These are phyloP conservation scores for Colletotrichum somersetense DNA, from an alignment of 2,329 filamentous ascomycete genomes.

Conservation along the genomic window DNA sequence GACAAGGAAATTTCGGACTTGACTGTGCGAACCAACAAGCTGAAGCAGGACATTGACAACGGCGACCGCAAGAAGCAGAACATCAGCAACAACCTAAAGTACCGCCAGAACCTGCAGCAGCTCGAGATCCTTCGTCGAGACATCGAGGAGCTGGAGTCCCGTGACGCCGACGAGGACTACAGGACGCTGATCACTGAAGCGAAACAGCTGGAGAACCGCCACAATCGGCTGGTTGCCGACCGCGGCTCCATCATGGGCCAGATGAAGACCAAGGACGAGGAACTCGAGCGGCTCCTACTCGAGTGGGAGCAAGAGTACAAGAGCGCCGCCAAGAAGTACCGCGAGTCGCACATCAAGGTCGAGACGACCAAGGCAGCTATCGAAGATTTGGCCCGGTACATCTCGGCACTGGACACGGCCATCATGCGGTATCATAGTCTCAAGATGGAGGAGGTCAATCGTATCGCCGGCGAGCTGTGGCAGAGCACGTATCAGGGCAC, in stretches of 20 bases:
- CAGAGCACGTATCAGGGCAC: slow-evolving; percentile 96
- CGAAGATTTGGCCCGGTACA: slow-evolving; percentile 87
- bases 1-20: slow-evolving; percentile 77
- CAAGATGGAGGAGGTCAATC: slow-evolving; percentile 99
- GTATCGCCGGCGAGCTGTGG: slow-evolving; percentile 96
- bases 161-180: slow-evolving; percentile 87
- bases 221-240: slow-evolving; percentile 78
- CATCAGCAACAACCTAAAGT: slow-evolving; percentile 89
- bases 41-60: slow-evolving; percentile 82
- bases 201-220: slow-evolving; percentile 72
- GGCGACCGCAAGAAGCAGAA: slow-evolving; percentile 87
- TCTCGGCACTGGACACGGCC: slow-evolving; percentile 88
- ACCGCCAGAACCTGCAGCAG: slow-evolving; percentile 79
- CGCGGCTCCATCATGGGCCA: slow-evolving; percentile 80
- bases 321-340: slow-evolving; percentile 83
- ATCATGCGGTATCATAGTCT: slow-evolving; percentile 97
- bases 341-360: slow-evolving; percentile 88
- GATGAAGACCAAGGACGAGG: slow-evolving; percentile 87
- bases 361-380: slow-evolving; percentile 93
- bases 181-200: slow-evolving; percentile 80
- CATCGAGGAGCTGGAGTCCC: slow-evolving; percentile 79
- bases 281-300: slow-evolving; percentile 77
- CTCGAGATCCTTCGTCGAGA: slow-evolving; percentile 76
- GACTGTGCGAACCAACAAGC: slow-evolving; percentile 78
- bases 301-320: slow-evolving; percentile 92